These are phyloP conservation scores for Colletotrichum australisinense DNA, from an alignment of 2,329 filamentous ascomycete genomes.

Conservation along the genomic window DNA sequence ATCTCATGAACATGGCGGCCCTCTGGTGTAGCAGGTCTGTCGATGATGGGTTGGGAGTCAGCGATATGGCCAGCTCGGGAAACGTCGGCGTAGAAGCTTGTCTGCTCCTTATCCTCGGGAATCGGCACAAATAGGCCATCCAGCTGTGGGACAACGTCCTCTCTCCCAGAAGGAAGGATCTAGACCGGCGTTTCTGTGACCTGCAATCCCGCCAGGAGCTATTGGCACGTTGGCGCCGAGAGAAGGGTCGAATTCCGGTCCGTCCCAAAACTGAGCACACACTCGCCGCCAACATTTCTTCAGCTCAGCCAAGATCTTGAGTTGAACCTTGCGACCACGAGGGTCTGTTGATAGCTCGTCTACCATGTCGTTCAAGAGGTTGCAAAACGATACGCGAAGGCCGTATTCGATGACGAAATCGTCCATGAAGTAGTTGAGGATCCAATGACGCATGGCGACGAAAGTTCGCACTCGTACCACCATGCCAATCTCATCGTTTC, in stretches of 20 bases:
- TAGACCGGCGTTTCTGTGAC: conserved; percentile 65
- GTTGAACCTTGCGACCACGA: conserved; percentile 61
- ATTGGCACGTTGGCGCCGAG: conserved; percentile 75
- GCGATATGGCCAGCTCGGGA: conserved; percentile 57
- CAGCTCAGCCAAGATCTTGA: conserved; percentile 92
- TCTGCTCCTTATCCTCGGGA: conserved; percentile 41
- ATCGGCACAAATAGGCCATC: conserved; percentile 50
- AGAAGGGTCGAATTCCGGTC: conserved; percentile 71
- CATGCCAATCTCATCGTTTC: conserved; percentile 85
- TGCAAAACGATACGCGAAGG: conserved; percentile 82
- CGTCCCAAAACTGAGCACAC: conserved; percentile 91
- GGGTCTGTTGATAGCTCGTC: conserved; percentile 62
- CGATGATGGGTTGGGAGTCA: conserved; percentile 57
- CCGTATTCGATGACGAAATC: conserved; percentile 86
- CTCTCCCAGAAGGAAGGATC: conserved; percentile 67
- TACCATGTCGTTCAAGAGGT: conserved; percentile 78
- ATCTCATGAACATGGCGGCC: conserved; percentile 41
- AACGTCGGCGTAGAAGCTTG: conserved; percentile 59
- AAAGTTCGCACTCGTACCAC: conserved; percentile 97
- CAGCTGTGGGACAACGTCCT: conserved; percentile 56
- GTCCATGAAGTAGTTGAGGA: conserved; percentile 96
- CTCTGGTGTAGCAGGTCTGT: conserved; percentile 62
- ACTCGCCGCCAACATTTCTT: conserved; percentile 98
- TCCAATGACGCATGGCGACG: conserved; percentile 96
- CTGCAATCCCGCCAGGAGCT: conserved; percentile 78